Evolutionary conservation across 768 basidiomycete species (phyloP), one percentile per base, ranked within the genome.

Genomic region (Guyanaporus albipodus): DNA sequence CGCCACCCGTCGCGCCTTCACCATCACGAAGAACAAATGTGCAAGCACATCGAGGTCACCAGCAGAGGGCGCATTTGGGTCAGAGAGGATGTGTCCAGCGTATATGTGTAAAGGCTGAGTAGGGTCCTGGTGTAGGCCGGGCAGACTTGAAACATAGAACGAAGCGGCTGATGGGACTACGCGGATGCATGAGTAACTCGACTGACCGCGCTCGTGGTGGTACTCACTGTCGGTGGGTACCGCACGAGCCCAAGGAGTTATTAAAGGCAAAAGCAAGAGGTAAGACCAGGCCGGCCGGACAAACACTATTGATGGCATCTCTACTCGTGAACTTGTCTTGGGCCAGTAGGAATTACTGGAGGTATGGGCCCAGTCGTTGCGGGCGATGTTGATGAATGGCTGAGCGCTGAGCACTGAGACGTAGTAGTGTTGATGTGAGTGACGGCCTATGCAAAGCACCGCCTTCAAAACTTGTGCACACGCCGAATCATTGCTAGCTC

Each of bases 1-100:
- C n/a, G 93, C 91, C 17, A 74, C 74, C 50, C 90, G 77, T 43
- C 91, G 76, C 38, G 92, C 91, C 67, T 93, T 91, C 32, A 92
- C 73, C 69, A 98, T 76, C 47, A 95, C 81, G 64, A 97, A 99
- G 73, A 79, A 95, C 9, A 93, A 62, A 61, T 94, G 90, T 1
- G 90, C 74, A 8, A 81, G 82, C 27, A 87, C 74, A 46, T 82
- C 78, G n/a, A 76, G 82, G 22, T 67, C 58, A 5, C 75, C 64
- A 10, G 75, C 73, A n/a, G 64, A 67, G 9, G 73, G 53, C 18
- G 71, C 73, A 65, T 78, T 70, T 8, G 85, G 85, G 69, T 87
- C 90, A 2, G 90, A 84, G n/a, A 84, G 70, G 29, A 94, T 70
- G 67, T 93, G 90, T 2, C 92, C 92, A 9, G 87, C 83, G 57